Percentiles rank a stretch among this genome's conserved stretches.
Evolutionary conservation across 2,329 filamentous ascomycete genomes (phyloP).

Genomic region (Xylaria arbuscula): DNA sequence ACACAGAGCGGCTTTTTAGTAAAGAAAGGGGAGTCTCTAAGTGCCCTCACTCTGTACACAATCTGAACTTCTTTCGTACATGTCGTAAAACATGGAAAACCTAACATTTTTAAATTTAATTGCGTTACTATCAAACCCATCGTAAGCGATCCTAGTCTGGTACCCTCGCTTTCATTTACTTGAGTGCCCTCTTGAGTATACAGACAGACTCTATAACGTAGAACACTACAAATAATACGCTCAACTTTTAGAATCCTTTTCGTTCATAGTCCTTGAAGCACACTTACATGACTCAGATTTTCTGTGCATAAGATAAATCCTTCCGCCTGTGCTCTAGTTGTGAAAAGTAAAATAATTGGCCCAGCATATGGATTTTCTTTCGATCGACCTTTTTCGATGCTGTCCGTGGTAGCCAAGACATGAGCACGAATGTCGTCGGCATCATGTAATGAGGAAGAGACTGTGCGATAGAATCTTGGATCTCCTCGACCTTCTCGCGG

Average conservation of each 20-base stretch:
- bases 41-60: too few relatives aligned
- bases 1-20: too few relatives aligned
- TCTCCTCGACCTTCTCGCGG: conserved; percentile 31
- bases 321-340: conserved; percentile 32
- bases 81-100: not conserved
- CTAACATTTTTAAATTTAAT: not conserved
- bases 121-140: not conserved
- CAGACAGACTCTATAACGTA: not conserved
- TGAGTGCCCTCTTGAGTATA: not conserved
- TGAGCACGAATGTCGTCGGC: conserved; percentile 38
- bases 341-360: conserved; percentile 36
- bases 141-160: not conserved
- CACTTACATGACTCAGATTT: conserved; percentile 14
- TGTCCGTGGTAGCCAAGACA: conserved; percentile 37
- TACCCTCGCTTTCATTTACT: not conserved
- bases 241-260: not conserved
- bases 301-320: conserved; percentile 35
- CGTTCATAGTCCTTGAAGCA: not conserved
- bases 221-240: too few relatives aligned
- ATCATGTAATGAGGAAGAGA: conserved; percentile 39
- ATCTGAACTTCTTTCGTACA: too few relatives aligned
- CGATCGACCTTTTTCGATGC: conserved; percentile 38
- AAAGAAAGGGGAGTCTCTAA: too few relatives aligned
- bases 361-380: conserved; percentile 39
- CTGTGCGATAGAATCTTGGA: conserved; percentile 31